A percentile compares a stretch with the other conserved stretches of the same genome.
Evolutionary conservation across 495 filamentous ascomycete genomes (phyloP).

Genomic region (Penicillium psychrofluorescens): DNA sequence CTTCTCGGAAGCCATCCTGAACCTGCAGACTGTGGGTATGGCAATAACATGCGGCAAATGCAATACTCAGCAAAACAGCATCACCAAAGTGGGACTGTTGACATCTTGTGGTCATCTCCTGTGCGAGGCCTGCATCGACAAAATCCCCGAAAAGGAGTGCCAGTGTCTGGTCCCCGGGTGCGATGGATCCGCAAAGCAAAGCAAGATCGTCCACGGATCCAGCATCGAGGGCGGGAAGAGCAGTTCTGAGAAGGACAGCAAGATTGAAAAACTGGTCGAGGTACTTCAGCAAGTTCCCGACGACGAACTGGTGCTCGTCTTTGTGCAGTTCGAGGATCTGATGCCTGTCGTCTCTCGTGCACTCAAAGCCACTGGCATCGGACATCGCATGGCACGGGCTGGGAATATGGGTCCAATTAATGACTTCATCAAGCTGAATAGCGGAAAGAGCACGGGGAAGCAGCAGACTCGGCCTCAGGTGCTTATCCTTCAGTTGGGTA

Average conservation of each 20-base stretch:
- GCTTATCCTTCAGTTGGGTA: constrained; percentile 58
- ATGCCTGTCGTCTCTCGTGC: constrained; percentile 25
- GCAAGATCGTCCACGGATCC: constrained; percentile 28
- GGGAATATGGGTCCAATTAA: background rate
- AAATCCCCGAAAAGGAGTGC: constrained; percentile 5
- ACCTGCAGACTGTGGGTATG: constrained; percentile 13
- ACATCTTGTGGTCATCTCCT: constrained; percentile 45
- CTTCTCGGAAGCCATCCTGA: constrained; percentile 17
- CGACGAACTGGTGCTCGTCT: constrained; percentile 44
- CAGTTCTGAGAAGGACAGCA: constrained; percentile 29
- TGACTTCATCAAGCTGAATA: constrained; percentile 3
- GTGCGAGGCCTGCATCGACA: constrained; percentile 29
- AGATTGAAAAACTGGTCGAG: constrained; percentile 39
- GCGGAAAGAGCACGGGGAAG: background rate
- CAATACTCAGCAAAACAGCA: background rate
- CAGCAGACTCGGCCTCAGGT: constrained; percentile 29
- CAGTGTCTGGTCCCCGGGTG: constrained; percentile 26
- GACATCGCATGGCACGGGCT: constrained; percentile 8
- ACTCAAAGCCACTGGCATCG: constrained; percentile 23
- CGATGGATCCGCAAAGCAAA: constrained; percentile 14
- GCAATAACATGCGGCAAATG: constrained; percentile 23
- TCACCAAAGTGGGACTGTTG: constrained; percentile 25
- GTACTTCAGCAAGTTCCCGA: constrained; percentile 33
- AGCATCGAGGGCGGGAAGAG: constrained; percentile 24
- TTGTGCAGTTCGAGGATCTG: constrained; percentile 43